Base-by-base conservation (phyloP, 148 eudicot species). In the Rheum nobile region DNA sequence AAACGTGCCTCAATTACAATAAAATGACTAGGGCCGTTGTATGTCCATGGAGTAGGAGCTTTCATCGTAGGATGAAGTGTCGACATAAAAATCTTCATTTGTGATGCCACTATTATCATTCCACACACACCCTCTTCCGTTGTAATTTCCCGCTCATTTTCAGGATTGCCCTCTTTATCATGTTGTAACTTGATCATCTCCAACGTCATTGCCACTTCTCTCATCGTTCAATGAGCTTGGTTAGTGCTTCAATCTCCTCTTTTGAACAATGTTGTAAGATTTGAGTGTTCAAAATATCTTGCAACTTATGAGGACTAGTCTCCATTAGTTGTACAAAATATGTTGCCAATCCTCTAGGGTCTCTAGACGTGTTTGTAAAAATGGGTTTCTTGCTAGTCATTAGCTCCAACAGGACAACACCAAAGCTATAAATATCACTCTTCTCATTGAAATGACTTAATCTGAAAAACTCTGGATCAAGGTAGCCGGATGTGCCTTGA, bases 201-300 rank as follows among this genome's bases (percentile, higher is more conserved):
- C 8, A 63, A 12, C 13, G 68, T 63, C 8, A 63, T 65, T 3
- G 39, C 22, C 0, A 65, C 39, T 32, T 65, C 70, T 6, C 24
- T 65, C 70, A 65, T 16, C 39, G 39, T 65, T 65, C 70, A 3
- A 65, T 17, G 70, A 65, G 70, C 70, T 65, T 65, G 21, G 70
- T 12, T 41, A 65, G 5, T 17, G 8, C 39, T 0, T 13, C 70
- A 65, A 65, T 14, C 21, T 32, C 70, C 21, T 65, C 70, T 6
- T 32, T 10, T 6, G 21, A 31, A 21, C 39, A 34, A 19, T 65
- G 14, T 16, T 32, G 70, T 17, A 17, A 65, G 21, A 32, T 41
- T 65, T 65, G 70, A 31, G 41, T 32, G 70, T 65, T 41, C 39
- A 65, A 6, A 4, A 65, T 65, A 4, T 17, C 22, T 17, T 14